Conservation (phyloP, 345 rosid genomes). For the Salix brachista region DNA sequence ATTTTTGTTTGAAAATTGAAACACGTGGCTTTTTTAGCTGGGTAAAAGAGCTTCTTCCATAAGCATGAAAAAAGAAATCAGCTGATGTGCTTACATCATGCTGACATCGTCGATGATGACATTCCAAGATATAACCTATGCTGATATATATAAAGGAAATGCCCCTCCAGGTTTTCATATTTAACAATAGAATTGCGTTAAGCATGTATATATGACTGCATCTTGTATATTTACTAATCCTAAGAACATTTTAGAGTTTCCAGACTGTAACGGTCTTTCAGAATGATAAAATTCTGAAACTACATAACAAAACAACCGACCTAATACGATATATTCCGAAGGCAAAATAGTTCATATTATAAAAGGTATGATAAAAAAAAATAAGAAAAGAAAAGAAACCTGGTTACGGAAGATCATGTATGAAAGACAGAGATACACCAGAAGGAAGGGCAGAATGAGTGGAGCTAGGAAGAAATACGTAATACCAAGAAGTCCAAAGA, state of each 20-base stretch:
- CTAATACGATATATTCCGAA: not conserved
- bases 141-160: not conserved
- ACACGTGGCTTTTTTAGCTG: too few species aligned
- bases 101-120: too few species aligned
- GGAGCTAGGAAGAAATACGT: conserved; percentile 95
- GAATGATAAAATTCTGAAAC: not conserved
- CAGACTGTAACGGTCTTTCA: not conserved
- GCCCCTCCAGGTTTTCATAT: not conserved
- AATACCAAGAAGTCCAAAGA: conserved; percentile 85
- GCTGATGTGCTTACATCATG: too few species aligned
- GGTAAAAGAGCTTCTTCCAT: too few species aligned
- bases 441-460: conserved; percentile 82
- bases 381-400: conserved; percentile 33
- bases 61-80: too few species aligned
- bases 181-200: not conserved
- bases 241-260: not conserved
- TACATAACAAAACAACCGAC: not conserved
- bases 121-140: not conserved
- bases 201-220: not conserved
- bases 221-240: not conserved
- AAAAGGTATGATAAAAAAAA: not conserved
- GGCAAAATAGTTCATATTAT: not conserved
- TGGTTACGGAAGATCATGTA: conserved; percentile 80
- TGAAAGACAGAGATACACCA: conserved; percentile 76
- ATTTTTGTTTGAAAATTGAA: too few species aligned